phyloP scores from a whole-genome alignment of 192 early-diverging fungal species.

The Dispira simplex region DNA sequence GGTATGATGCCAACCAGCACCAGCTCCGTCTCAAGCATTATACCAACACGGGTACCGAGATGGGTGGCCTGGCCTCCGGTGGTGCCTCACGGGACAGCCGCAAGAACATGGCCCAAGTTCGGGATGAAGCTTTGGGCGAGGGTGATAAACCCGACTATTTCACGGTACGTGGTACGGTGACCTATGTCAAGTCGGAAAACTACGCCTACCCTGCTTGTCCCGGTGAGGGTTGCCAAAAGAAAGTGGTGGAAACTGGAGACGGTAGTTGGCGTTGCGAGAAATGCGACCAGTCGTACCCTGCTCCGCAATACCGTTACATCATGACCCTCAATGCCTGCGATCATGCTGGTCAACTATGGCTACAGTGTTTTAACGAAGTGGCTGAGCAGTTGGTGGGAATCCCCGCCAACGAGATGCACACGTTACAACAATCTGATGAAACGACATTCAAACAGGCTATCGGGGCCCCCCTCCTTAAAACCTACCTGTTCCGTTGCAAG shows the following conservation, averaged over 20 bases:
- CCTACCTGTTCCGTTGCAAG: slow-evolving; percentile 54
- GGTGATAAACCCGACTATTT: slow-evolving; percentile 66
- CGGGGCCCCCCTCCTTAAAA: slow-evolving; percentile 41
- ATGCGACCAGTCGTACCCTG: slow-evolving; percentile 50
- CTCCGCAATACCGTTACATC: slow-evolving; percentile 75
- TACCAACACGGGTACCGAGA: slow-evolving; percentile 17
- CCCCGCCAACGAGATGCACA: slow-evolving; percentile 48
- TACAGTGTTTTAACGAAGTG: slow-evolving; percentile 76
- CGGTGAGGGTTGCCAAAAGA: slow-evolving; percentile 67
- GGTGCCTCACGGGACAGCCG: slow-evolving; percentile 19
- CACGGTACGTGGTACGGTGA: slow-evolving; percentile 47
- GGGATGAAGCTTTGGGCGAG: slow-evolving; percentile 50
- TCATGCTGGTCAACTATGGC: slow-evolving; percentile 62
- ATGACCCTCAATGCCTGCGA: slow-evolving; percentile 55
- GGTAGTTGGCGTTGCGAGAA: slow-evolving; percentile 85
- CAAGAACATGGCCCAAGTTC: slow-evolving; percentile 51
- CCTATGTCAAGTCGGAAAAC: slow-evolving; percentile 54
- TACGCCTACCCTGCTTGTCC: slow-evolving; percentile 80
- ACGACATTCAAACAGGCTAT: slow-evolving; percentile 32
- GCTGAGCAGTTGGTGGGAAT: slow-evolving; percentile 49
- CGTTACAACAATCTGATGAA: slow-evolving; percentile 24
- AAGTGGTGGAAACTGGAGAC: slow-evolving; percentile 46
- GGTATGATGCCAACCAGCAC: slow-evolving; percentile 30
- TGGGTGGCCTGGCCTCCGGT: slow-evolving; percentile 11
- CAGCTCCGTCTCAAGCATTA: slow-evolving; percentile 18